Evolutionary conservation across 176 grass and related monocot genomes (phyloP), one percentile per base, ranked within the genome.

Genomic region (Triticum urartu): DNA sequence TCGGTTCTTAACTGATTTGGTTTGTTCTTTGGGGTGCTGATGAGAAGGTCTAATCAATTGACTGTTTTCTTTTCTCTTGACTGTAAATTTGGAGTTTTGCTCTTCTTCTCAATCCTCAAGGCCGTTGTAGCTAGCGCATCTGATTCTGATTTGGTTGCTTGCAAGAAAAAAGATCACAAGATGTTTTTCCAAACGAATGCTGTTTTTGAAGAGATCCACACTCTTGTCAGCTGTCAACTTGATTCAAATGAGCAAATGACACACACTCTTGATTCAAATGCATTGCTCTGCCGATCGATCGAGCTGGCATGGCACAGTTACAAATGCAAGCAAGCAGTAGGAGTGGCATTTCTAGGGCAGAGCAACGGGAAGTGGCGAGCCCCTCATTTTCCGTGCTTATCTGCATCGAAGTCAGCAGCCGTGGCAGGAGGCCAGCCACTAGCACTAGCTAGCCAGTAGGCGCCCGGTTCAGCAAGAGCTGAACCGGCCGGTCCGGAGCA

Each of bases 31-130:
- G 87, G 48, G 75, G 58, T 21, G 80, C 11, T 11, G 11, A 6
- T 43, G 70, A 25, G 79, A 67, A 45, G 36, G 83, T 77, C 89
- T 84, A 95, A 93, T 95, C 89, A 80, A 86, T 59, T 93, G 83
- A 91, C 89, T 80, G 28, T 45, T 45, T 43, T 43, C 42, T 17
- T 54, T 2, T 15, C 3, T 36, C 78, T 79, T 33, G 78, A 79
- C 82, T 93, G 88, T 91, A 92, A 75, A 85, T 89, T 60, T 93
- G 58, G 80, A 85, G 65, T 86, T 89, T 89, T 89, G 88, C 78
- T 83, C 73, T 7, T 79, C 78, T 7, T 75, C 59, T 32, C 32
- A 45, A 66, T 30, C 64, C 38, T 80, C 60, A 60, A 26, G 28
- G 32, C 64, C 72, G 14, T 18, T 64, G 39, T 69, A 21, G 42